Percentiles rank a stretch among this genome's conserved stretches.
Evolutionary conservation across 2,329 filamentous ascomycete species (phyloP).

Genomic region (Trichoderma breve): DNA sequence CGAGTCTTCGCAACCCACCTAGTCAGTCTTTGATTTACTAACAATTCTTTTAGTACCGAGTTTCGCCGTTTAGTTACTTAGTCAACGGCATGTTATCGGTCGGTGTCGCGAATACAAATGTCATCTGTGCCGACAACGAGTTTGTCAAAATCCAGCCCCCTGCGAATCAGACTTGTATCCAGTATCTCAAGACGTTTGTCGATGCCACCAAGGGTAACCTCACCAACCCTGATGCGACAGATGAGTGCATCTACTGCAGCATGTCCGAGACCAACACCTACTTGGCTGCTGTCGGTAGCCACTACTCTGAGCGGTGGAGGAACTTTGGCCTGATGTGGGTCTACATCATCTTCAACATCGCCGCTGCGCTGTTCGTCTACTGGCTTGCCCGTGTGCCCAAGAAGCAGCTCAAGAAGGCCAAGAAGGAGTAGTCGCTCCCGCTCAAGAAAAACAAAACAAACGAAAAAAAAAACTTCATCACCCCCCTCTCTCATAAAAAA

Average conservation of each 20-base stretch:
- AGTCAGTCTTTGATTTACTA: neutral
- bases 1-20: neutral
- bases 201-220: constrained; percentile 51
- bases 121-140: constrained; percentile 69
- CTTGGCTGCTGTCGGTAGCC: constrained; percentile 46
- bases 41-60: constrained; percentile 52
- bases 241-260: constrained; percentile 55
- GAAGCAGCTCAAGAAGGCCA: constrained; percentile 37
- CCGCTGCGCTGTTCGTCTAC: constrained; percentile 54
- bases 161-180: constrained; percentile 53
- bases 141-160: constrained; percentile 64
- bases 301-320: constrained; percentile 62
- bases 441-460: neutral
- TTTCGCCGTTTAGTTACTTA: constrained; percentile 81
- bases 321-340: constrained; percentile 65
- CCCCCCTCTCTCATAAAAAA: neutral
- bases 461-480: neutral
- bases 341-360: constrained; percentile 59
- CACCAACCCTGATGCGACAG: constrained; percentile 44
- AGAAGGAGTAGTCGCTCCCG: constrained; percentile 25
- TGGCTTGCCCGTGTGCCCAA: constrained; percentile 53
- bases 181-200: constrained; percentile 58
- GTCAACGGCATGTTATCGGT: constrained; percentile 69
- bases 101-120: constrained; percentile 64
- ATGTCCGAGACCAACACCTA: constrained; percentile 52